Evolutionary conservation across 371 early-diverging fungal species (phyloP).

Genomic region (Mortierella polycephala): DNA sequence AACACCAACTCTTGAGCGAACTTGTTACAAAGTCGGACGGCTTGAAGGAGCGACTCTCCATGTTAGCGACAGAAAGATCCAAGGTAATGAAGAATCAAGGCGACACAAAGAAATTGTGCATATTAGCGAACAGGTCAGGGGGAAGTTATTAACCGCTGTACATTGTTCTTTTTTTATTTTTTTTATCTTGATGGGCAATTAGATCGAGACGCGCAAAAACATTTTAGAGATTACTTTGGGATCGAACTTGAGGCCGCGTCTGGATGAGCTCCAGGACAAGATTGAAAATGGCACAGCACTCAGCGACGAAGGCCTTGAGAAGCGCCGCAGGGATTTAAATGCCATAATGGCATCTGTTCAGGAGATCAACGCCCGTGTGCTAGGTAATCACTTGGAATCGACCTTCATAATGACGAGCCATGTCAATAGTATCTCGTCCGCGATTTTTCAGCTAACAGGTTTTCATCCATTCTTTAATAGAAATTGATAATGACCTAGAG

Average conservation of each 20-base stretch:
- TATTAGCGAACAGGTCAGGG: no score
- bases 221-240: constrained; percentile 78
- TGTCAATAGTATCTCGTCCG: not conserved
- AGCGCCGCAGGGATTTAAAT: constrained; percentile 56
- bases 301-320: constrained; percentile 66
- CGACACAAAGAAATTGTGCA: not conserved
- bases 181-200: constrained; percentile 2
- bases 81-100: constrained; percentile 19
- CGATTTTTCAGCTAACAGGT: not conserved
- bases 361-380: constrained; percentile 14
- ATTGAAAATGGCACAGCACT: constrained; percentile 60
- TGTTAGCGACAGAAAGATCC: constrained; percentile 25
- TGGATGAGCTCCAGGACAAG: constrained; percentile 65
- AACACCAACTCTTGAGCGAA: constrained; percentile 32
- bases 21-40: constrained; percentile 18
- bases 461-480: constrained; percentile 12
- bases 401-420: no score
- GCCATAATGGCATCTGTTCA: constrained; percentile 27
- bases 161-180: not conserved
- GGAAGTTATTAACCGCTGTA: not conserved
- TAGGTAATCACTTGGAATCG: constrained; percentile 12
- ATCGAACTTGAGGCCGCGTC: constrained; percentile 69
- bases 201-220: constrained; percentile 76
- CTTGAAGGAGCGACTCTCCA: constrained; percentile 37
- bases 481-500: constrained; percentile 57